These are phyloP conservation scores for Escovopsis weberi DNA, from an alignment of 2,329 filamentous ascomycete species.

Conservation along the genomic window DNA sequence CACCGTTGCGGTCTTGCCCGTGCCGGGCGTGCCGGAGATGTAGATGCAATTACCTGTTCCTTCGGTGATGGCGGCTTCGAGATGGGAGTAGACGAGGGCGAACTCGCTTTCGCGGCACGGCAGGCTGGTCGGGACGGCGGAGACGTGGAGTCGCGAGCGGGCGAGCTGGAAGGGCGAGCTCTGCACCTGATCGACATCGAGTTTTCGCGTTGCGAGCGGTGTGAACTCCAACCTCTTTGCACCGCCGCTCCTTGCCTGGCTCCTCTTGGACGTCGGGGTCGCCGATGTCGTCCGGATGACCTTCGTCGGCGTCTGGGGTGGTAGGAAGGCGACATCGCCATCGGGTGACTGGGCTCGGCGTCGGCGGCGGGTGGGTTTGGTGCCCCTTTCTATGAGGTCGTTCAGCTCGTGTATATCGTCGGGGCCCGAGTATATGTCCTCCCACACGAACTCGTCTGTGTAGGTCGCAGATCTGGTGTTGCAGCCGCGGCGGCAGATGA, in stretches of 20 bases:
- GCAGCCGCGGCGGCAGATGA: conserved; percentile 79
- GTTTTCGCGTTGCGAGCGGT: conserved; percentile 72
- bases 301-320: conserved; percentile 25
- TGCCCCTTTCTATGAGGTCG: conserved; percentile 53
- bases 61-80: conserved; percentile 87
- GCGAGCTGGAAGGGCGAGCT: conserved; percentile 86
- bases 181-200: conserved; percentile 61
- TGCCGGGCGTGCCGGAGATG: conserved; percentile 96
- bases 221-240: conserved; percentile 82
- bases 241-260: conserved; percentile 15
- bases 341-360: conserved; percentile 17
- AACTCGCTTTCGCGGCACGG: conserved; percentile 92
- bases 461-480: conserved; percentile 82
- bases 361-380: conserved; percentile 45
- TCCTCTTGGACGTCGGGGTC: conserved; percentile 18
- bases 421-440: conserved; percentile 60
- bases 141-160: conserved; percentile 78
- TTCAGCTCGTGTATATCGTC: conserved; percentile 50
- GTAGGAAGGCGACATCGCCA: conserved; percentile 19
- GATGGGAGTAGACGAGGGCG: conserved; percentile 77
- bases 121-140: conserved; percentile 75
- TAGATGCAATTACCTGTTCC: conserved; percentile 95
- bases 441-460: conserved; percentile 85
- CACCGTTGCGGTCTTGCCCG: conserved; percentile 93
- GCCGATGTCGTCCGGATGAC: conserved; percentile 12